Evolutionary conservation across 2,329 filamentous ascomycete species (phyloP).

Genomic region (Colletotrichum viniferum): DNA sequence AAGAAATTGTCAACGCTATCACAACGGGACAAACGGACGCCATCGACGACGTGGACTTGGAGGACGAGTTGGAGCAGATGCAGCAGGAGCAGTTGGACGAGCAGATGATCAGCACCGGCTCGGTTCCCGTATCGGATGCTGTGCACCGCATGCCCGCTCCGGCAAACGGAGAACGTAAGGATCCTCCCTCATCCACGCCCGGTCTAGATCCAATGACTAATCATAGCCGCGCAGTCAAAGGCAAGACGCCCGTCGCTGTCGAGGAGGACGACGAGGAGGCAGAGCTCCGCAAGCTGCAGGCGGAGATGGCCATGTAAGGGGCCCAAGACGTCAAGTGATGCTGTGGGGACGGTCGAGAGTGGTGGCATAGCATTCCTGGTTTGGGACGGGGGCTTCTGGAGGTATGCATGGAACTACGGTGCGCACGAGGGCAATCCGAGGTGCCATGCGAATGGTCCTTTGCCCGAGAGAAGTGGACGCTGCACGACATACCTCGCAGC

Average conservation of each 20-base stretch:
- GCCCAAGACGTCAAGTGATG: not conserved
- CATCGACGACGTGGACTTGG: slow-evolving; percentile 85
- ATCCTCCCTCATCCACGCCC: not conserved
- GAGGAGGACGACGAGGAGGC: slow-evolving; percentile 96
- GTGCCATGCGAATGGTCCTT: not conserved
- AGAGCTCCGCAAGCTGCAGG: slow-evolving; percentile 89
- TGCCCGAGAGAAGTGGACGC: not conserved
- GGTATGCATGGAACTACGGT: not conserved
- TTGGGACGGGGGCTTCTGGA: slow-evolving; percentile 1
- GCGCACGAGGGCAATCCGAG: not conserved
- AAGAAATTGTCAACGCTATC: slow-evolving; percentile 90
- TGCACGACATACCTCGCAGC: not conserved
- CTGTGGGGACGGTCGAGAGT: not conserved
- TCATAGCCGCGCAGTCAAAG: slow-evolving; percentile 45
- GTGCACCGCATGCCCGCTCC: slow-evolving; percentile 79
- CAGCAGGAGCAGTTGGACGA: slow-evolving; percentile 94
- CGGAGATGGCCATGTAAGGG: slow-evolving; percentile 91
- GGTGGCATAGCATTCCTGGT: slow-evolving; percentile 21
- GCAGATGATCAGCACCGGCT: slow-evolving; percentile 89
- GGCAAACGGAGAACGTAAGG: slow-evolving; percentile 77
- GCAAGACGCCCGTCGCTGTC: slow-evolving; percentile 44
- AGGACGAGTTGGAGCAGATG: slow-evolving; percentile 82
- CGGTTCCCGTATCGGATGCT: slow-evolving; percentile 79
- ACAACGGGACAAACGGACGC: slow-evolving; percentile 71
- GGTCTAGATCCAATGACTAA: not conserved